These are phyloP conservation scores for Cicer chorassanicum DNA, from an alignment of 306 rosid genomes.

Conservation along the genomic window DNA sequence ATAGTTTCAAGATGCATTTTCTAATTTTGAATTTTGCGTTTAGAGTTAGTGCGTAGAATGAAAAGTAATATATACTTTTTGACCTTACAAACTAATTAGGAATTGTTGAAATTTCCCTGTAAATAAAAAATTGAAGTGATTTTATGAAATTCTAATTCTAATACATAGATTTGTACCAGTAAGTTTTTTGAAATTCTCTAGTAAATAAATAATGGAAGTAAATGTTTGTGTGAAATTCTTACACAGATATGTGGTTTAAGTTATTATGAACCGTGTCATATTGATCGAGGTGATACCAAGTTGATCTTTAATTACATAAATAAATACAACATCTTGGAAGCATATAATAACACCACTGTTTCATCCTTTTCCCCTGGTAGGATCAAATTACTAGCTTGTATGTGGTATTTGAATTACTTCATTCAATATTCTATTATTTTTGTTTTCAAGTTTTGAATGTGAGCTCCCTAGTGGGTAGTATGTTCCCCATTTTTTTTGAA, in stretches of 20 bases:
- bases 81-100: background rate
- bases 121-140: background rate
- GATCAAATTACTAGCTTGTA: slow-evolving; percentile 11
- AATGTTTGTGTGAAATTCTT: slow-evolving; percentile 13
- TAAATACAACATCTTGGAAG: slow-evolving; percentile 8
- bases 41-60: background rate
- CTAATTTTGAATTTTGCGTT: slow-evolving; percentile 9
- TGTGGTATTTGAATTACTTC: background rate
- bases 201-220: background rate
- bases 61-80: slow-evolving; percentile 4
- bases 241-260: slow-evolving; percentile 4
- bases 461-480: background rate
- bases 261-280: background rate
- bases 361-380: background rate
- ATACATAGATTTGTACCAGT: background rate
- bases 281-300: background rate
- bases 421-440: slow-evolving; percentile 7
- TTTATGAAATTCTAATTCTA: background rate
- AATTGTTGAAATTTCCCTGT: background rate
- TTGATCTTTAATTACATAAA: background rate
- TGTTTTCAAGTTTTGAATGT: background rate
- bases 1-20: slow-evolving; percentile 34
- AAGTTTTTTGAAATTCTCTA: background rate
- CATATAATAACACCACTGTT: background rate
- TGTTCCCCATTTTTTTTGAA: background rate